phyloP scores from a whole-genome alignment of 139 green algal species.

The Parachlorella kessleri region DNA sequence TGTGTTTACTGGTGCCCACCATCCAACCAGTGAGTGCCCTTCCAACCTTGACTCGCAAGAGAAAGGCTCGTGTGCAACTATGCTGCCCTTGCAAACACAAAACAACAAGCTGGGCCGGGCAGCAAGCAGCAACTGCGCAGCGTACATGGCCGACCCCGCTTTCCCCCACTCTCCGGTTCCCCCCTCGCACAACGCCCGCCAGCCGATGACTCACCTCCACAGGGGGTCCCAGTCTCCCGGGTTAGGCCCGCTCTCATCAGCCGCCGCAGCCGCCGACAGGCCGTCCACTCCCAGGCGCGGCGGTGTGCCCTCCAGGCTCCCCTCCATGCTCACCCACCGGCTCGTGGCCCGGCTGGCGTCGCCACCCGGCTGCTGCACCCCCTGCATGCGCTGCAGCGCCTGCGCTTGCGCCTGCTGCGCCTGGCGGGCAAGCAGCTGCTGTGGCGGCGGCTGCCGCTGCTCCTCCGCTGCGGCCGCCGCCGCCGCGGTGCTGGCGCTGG shows the following conservation, averaged over 20 bases:
- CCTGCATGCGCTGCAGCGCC: not conserved
- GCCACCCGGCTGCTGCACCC: not conserved
- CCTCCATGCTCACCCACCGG: slow-evolving; percentile 16
- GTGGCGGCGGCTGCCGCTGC: slow-evolving; percentile 4
- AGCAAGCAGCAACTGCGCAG: too few relatives aligned
- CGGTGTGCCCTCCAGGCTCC: slow-evolving; percentile 14
- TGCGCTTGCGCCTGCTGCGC: not conserved
- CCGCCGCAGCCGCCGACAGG: not conserved
- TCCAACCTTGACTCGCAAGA: not conserved
- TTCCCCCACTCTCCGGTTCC: not conserved
- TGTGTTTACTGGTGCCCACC: too few relatives aligned
- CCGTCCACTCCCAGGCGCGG: not conserved
- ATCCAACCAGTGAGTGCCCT: too few relatives aligned
- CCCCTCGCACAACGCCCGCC: not conserved
- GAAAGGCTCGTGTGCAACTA: not conserved
- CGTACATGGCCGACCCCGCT: not conserved
- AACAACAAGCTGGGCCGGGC: too few relatives aligned
- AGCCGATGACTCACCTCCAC: slow-evolving; percentile 18
- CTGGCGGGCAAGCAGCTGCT: slow-evolving; percentile 5
- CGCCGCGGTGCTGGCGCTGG: not conserved
- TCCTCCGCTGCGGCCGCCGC: not conserved
- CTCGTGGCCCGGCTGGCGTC: not conserved
- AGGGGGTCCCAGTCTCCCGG: slow-evolving; percentile 24
- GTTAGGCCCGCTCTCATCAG: slow-evolving; percentile 15
- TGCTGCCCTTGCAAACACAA: not conserved